Evolutionary conservation across 2,329 filamentous ascomycete species (phyloP).

Genomic region (Leptodontidium sp.): DNA sequence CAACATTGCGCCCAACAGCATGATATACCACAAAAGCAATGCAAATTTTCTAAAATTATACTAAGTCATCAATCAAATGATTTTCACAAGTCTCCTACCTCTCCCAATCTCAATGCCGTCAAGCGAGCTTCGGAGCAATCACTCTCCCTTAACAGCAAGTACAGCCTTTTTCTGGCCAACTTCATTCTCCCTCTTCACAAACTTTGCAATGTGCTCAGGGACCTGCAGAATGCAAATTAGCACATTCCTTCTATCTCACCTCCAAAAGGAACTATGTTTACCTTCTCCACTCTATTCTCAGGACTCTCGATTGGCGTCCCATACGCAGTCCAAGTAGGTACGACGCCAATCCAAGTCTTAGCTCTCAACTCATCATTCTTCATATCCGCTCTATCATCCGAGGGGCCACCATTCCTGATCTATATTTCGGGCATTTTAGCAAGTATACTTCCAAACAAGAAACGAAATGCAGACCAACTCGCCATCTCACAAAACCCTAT

Average conservation of each 20-base stretch:
- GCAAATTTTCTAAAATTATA: background rate
- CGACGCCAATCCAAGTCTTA: conserved; percentile 63
- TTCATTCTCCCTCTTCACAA: conserved; percentile 58
- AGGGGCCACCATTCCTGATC: conserved; percentile 16
- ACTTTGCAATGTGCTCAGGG: conserved; percentile 60
- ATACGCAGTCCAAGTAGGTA: conserved; percentile 69
- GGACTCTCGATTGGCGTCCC: conserved; percentile 51
- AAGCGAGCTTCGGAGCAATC: background rate
- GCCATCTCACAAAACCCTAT: background rate
- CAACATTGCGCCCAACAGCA: background rate
- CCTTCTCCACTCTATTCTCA: conserved; percentile 41
- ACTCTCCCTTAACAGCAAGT: conserved; percentile 34
- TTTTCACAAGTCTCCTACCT: background rate
- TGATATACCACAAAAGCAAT: background rate
- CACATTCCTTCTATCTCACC: conserved; percentile 45
- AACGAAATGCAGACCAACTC: too few species aligned
- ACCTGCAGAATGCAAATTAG: conserved; percentile 22
- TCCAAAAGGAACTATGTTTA: conserved; percentile 39
- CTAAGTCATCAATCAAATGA: background rate
- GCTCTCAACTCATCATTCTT: conserved; percentile 53
- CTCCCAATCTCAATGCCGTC: background rate
- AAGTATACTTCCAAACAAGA: too few species aligned
- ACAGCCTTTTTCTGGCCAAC: conserved; percentile 52
- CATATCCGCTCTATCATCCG: conserved; percentile 54
- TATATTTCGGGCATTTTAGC: background rate